phyloP scores from a whole-genome alignment of 257 asterid species.

The Lycium ferocissimum region DNA sequence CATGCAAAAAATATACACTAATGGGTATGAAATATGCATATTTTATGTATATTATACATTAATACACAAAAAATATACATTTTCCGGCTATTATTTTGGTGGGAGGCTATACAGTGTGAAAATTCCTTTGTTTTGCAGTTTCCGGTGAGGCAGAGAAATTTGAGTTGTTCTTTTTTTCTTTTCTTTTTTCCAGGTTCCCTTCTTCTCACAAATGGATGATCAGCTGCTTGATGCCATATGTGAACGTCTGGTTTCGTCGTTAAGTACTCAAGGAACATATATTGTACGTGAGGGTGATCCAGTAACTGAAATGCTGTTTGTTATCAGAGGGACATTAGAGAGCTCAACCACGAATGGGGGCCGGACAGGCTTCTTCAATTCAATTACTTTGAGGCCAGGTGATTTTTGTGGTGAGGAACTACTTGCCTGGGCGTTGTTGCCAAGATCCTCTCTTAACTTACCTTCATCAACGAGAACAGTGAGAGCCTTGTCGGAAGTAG shows the following conservation, averaged over 20 bases:
- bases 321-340: conserved; percentile 75
- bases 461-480: conserved; percentile 89
- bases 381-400: conserved; percentile 64
- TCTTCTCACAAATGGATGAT: conserved; percentile 86
- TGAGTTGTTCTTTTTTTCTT: neutral
- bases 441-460: conserved; percentile 60
- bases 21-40: too few relatives aligned
- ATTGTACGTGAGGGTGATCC: conserved; percentile 97
- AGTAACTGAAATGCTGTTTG: conserved; percentile 72
- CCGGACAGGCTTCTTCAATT: conserved; percentile 76
- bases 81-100: too few relatives aligned
- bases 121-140: neutral
- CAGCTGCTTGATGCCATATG: conserved; percentile 87
- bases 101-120: too few relatives aligned
- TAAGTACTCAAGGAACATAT: conserved; percentile 75
- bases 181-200: conserved; percentile 66
- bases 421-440: conserved; percentile 85
- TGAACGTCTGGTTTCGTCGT: conserved; percentile 76
- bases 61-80: too few relatives aligned
- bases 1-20: too few relatives aligned
- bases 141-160: neutral
- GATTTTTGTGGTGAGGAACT: conserved; percentile 90
- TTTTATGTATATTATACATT: too few relatives aligned
- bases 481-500: conserved; percentile 72
- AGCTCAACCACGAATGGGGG: conserved; percentile 95